Percentiles rank a stretch among this genome's conserved stretches.
phyloP scores from a whole-genome alignment of 306 rosid species.

The Dicorynia guianensis region DNA sequence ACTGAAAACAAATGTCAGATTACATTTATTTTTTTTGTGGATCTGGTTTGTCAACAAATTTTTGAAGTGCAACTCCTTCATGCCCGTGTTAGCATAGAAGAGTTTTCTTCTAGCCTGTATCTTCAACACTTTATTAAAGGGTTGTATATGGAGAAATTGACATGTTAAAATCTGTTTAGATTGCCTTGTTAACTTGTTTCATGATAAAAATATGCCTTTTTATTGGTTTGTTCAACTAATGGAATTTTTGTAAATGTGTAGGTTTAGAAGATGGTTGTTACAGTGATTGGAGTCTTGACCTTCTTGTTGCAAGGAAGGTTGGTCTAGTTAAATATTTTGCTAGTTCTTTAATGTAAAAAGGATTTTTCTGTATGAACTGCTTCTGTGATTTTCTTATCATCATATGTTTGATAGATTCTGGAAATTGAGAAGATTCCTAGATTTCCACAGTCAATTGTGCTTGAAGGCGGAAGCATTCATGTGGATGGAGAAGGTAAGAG shows the following conservation, averaged over 20 bases:
- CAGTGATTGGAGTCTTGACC: conserved; percentile 79
- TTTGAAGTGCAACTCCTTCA: not conserved
- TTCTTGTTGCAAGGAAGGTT: conserved; percentile 77
- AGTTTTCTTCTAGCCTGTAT: not conserved
- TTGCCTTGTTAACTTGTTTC: not conserved
- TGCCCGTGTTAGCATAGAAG: not conserved
- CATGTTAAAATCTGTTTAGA: too few species aligned
- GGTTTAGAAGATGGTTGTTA: conserved; percentile 85
- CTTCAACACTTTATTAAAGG: not conserved
- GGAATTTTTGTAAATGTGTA: conserved; percentile 38
- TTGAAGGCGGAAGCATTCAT: conserved; percentile 99
- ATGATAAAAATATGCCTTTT: not conserved
- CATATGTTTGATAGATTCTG: conserved; percentile 66
- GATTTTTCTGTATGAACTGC: not conserved
- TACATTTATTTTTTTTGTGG: not conserved
- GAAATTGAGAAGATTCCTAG: conserved; percentile 74
- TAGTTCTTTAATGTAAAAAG: not conserved
- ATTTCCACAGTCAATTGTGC: conserved; percentile 71
- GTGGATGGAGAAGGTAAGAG: conserved; percentile 96
- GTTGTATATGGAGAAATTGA: too few species aligned
- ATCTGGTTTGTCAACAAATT: not conserved
- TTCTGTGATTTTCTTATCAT: conserved; percentile 29
- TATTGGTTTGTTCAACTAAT: conserved; percentile 24
- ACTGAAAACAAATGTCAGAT: not conserved
- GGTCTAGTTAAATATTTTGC: conserved; percentile 11